Evolutionary conservation across 2,329 filamentous ascomycete species (phyloP), one percentile per base, ranked within the genome.

Genomic region (Trichoderma harzianum): DNA sequence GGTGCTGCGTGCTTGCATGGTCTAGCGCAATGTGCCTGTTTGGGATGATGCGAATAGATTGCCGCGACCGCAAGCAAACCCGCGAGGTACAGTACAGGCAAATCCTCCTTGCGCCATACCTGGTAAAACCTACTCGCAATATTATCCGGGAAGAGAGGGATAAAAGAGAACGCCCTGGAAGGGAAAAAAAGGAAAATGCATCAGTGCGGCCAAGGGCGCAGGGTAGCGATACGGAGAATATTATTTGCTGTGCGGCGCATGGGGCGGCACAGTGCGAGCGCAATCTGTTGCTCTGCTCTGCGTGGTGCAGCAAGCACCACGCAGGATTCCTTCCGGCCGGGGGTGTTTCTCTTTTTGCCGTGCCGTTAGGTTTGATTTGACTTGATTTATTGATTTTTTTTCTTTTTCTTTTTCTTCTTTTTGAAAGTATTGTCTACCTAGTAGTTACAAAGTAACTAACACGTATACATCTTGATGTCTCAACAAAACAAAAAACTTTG

Each of bases 181-280:
- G 53, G n/a, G 12, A 3, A 18, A 26, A 26, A 11, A 10, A 21
- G 24, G 28, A 24, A 53, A n/a, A 47, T 30, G 10, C 55, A 60
- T 57, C 16, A 28, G 55, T 18, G 26, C n/a, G 28, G 57, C 60
- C 66, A 61, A 60, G 66, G 66, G 57, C 57, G 39, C 24, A 32
- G 53, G 18, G 30, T 57, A 43, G 43, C 47, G 51, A 60, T 58
- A 60, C 65, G 65, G 65, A 68, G 53, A 68, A 68, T 58, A 47
- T 68, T 47, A 68, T 32, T 68, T 60, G 53, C 21, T 68, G 64
- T 47, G 51, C 43, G 26, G 18, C 28, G 66, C 66, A 61, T 53
- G 57, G 57, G 66, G 55, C n/a, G 28, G 57, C 53, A 69, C 66
- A 62, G 66, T 69, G 66, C 66, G 66, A 69, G 66, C 66, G 66